Base-by-base conservation (phyloP, 176 grass and related monocot species). In the Triticum turgidum region DNA sequence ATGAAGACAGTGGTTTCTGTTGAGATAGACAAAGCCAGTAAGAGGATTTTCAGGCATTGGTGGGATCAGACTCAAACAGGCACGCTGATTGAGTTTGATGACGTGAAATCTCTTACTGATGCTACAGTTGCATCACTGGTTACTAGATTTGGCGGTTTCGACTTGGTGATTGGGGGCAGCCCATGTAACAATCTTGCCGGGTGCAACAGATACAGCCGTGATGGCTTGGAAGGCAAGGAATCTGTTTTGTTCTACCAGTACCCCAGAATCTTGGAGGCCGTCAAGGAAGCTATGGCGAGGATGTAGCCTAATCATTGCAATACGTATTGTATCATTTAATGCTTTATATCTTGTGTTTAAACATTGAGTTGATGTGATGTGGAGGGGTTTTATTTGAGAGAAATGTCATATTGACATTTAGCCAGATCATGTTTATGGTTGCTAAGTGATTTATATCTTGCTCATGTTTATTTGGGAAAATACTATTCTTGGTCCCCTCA, bases 151-250 rank as follows among this genome's bases (percentile, higher is more conserved):
- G 90, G 92, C 15, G 89, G 89, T 0, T 89, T 94, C 69, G 92
- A 97, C 62, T 61, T 97, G 24, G 88, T 97, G 6, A 91, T 97
- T n/a, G 95, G 92, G 1, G 95, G 92, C 7, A 97, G 95, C 37
- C 95, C 95, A 0, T 97, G 95, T 64, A 94, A 97, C 65, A 94
- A 97, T 73, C 85, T 94, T 27, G 29, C 92, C 4, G 95, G 95
- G 7, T 94, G 90, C 78, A 97, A 97, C 73, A 83, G 92, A 1
- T 65, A 88, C 80, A 42, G 5, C 17, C 52, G 52, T 56, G 17
- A 56, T 56, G 52, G 52, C 17, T 56, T 56, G 81, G 82, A 87
- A 63, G 95, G 95, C 34, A 80, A 91, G 18, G 89, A 97, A 17
- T 97, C 92, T 4, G 51, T 73, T 3, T 58, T 97, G 4, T 95